Evolutionary conservation across 2,329 filamentous ascomycete genomes (phyloP), one percentile per base, ranked within the genome.

Genomic region (Aspergillus ochraceus): DNA sequence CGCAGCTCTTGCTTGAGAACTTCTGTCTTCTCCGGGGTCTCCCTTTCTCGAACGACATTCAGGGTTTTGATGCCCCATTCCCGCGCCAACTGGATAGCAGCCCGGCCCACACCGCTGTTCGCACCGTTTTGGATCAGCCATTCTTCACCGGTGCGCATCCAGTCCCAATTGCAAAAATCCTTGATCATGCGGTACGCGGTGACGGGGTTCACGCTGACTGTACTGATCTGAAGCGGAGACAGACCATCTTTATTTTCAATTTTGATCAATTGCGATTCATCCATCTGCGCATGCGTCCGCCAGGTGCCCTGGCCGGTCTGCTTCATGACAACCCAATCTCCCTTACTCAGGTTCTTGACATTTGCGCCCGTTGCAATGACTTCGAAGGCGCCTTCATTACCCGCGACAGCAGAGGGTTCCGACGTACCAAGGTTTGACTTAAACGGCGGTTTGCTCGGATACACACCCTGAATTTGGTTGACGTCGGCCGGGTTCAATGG

Each of bases 101-200:
- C 90, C 45, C 95, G 83, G 1, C 95, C 95, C 17, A 99, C 95
- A 11, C 92, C 95, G 47, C 88, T 92, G 77, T 99, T 99, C 45
- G 94, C 95, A 8, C 94, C 95, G 74, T 99, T 99, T 78, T 99
- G 95, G 51, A 99, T 88, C 72, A 97, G 91, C 93, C 94, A 99
- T 58, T 96, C 89, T 57, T 93, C 90, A n/a, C 87, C 85, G 29
- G 68, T 64, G 10, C 77, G 75, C 57, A 83, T 72, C 71, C 88
- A 76, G 4, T 80, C 72, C 66, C 82, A 80, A 24, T 77, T 80
- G 59, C 81, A 81, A 53, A 94, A 97, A 73, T 94, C 90, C 58
- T 88, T 87, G 60, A 99, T 84, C 88, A 99, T 96, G 57, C 93
- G 87, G 78, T 96, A 98, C 2, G 95, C 95, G 1, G 92, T 96